A percentile compares a stretch with the other conserved stretches of the same genome.
Evolutionary conservation across 2,329 filamentous ascomycete species (phyloP).

Genomic region (Boeremia lycopersici): DNA sequence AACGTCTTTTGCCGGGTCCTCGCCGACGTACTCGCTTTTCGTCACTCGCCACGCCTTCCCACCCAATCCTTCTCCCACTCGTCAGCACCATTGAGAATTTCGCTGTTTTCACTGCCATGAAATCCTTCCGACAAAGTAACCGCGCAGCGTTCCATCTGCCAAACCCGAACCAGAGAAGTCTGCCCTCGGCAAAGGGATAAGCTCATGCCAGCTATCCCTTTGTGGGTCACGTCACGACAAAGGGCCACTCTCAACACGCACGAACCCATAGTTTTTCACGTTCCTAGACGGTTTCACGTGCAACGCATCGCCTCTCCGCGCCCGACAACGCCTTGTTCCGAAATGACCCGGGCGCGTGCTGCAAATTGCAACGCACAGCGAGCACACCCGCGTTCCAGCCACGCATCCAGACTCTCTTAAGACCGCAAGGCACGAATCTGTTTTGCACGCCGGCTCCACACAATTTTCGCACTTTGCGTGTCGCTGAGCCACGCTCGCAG

Average conservation of each 20-base stretch:
- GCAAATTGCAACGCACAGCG: slow-evolving; percentile 11
- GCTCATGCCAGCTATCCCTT: slow-evolving; percentile 5
- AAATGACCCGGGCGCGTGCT: slow-evolving; percentile 9
- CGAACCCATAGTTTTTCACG: slow-evolving; percentile 4
- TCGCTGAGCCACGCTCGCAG: slow-evolving; percentile 13
- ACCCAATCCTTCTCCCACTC: slow-evolving; percentile 3
- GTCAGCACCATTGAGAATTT: slow-evolving; percentile 17
- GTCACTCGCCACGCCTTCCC: background rate
- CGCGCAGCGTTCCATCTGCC: slow-evolving; percentile 3
- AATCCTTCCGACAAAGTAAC: slow-evolving; percentile 12
- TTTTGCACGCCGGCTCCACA: slow-evolving; percentile 6
- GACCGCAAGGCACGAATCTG: slow-evolving; percentile 2
- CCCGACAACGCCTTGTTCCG: slow-evolving; percentile 10
- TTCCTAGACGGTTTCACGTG: slow-evolving; percentile 11
- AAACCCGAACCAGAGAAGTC: slow-evolving; percentile 1
- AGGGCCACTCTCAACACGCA: slow-evolving; percentile 13
- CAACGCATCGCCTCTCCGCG: slow-evolving; percentile 6
- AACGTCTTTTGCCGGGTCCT: slow-evolving; percentile 10
- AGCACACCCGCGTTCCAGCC: slow-evolving; percentile 12
- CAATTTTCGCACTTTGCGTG: slow-evolving; percentile 2
- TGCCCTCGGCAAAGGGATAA: slow-evolving; percentile 1
- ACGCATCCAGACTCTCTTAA: slow-evolving; percentile 14
- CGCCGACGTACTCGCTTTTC: slow-evolving; percentile 3
- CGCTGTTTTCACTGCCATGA: background rate
- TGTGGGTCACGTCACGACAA: background rate